A percentile compares a stretch with the other conserved stretches of the same genome.
Evolutionary conservation across 352 stramenopile genomes (phyloP).

Genomic region (Phytopythium montanum): DNA sequence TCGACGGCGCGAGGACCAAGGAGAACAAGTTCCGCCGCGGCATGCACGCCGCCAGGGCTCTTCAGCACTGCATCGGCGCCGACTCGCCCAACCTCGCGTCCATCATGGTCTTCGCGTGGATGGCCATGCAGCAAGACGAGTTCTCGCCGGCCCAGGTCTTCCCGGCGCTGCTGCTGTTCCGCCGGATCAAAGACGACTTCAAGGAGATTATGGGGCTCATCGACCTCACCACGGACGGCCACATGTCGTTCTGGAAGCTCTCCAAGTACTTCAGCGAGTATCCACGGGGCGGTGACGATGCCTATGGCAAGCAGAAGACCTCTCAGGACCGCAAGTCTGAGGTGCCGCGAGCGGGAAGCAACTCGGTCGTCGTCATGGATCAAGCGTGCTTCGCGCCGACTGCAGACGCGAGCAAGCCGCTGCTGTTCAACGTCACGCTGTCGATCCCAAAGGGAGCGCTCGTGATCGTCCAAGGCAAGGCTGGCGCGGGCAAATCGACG

Average conservation of each 20-base stretch:
- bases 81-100: conserved; percentile 32
- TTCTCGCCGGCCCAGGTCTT: conserved; percentile 32
- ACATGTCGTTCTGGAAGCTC: conserved; percentile 23
- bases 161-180: conserved; percentile 29
- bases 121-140: conserved; percentile 23
- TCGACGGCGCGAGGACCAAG: conserved; percentile 31
- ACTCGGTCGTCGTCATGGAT: conserved; percentile 31
- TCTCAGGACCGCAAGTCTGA: not conserved
- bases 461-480: conserved; percentile 52
- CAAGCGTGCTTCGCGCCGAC: conserved; percentile 43
- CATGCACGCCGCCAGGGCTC: conserved; percentile 17
- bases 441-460: conserved; percentile 40
- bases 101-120: conserved; percentile 34
- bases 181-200: conserved; percentile 28
- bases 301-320: not conserved
- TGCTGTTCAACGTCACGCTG: conserved; percentile 53
- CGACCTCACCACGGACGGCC: conserved; percentile 18
- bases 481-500: conserved; percentile 62
- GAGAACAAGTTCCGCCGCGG: conserved; percentile 26
- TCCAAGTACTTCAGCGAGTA: conserved; percentile 16
- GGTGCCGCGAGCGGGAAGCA: not conserved
- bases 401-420: conserved; percentile 25
- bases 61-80: conserved; percentile 26
- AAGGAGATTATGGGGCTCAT: conserved; percentile 21
- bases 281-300: not conserved